These are phyloP conservation scores for Cystofilobasidium macerans DNA, from an alignment of 768 basidiomycete species.

Conservation along the genomic window DNA sequence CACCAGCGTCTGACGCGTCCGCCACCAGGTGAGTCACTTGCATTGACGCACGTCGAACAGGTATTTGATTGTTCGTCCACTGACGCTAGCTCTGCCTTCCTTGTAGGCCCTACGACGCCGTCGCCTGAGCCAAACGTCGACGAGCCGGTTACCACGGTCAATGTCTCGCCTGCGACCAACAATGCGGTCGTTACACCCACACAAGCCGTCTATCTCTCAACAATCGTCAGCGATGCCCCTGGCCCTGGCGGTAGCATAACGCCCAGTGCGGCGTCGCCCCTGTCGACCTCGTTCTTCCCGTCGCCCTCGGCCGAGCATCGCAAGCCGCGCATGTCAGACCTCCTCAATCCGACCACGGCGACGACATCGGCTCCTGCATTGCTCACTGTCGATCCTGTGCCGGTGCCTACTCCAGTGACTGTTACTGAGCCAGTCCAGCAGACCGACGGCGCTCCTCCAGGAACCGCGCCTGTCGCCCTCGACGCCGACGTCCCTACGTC, in stretches of 20 bases:
- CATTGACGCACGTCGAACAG: too few relatives aligned
- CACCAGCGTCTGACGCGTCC: not conserved
- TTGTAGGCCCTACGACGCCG: not conserved
- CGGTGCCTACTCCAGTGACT: too few relatives aligned
- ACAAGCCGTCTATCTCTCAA: too few relatives aligned
- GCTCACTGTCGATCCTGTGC: not conserved
- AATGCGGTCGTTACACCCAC: too few relatives aligned
- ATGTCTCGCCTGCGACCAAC: not conserved
- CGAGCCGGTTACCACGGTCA: too few relatives aligned
- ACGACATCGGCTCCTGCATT: not conserved
- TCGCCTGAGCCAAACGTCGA: not conserved
- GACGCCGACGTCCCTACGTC: too few relatives aligned
- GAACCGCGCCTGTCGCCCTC: too few relatives aligned
- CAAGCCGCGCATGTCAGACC: slow-evolving; percentile 1
- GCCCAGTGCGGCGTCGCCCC: not conserved
- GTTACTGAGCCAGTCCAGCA: too few relatives aligned
- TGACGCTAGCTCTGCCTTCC: not conserved
- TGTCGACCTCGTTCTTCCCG: not conserved
- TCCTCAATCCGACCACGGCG: not conserved
- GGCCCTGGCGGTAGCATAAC: too few relatives aligned
- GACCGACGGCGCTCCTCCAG: too few relatives aligned
- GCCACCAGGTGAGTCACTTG: not conserved
- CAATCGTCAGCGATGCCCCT: too few relatives aligned
- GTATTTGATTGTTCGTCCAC: too few relatives aligned
- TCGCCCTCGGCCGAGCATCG: not conserved